Evolutionary conservation across 2,329 filamentous ascomycete species (phyloP), one percentile per base, ranked within the genome.

Genomic region (Aspergillus jensenii): DNA sequence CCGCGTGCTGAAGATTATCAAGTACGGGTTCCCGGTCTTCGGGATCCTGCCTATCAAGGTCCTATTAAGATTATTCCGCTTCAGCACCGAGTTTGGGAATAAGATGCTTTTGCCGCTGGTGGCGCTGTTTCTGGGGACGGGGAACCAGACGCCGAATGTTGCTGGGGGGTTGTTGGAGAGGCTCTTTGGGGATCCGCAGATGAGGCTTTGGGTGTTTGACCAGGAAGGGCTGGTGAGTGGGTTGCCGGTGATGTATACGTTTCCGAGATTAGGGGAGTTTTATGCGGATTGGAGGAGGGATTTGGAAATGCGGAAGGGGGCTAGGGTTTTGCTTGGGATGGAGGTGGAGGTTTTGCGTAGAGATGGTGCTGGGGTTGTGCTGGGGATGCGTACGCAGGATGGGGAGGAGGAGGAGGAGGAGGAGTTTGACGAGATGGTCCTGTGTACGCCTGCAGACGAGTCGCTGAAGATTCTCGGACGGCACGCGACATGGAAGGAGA

Each of bases 121-220:
- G 33, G 89, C 89, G 0, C 76, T 91, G 1, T 91, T 92, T 68
- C 77, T 91, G 0, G 89, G 89, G 0, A 91, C 89, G 0, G 88
- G 89, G 1, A 91, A 91, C 63, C 87, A 90, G 65, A 89, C 88
- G 0, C 84, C 88, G 0, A 85, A 90, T 61, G 88, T 91, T 0
- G 85, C 88, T 0, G 84, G 82, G 43, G 87, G 88, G 23, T 86
- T 91, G 35, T 77, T 91, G 4, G 84, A 87, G 67, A 74, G 84
- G 4, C 71, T 87, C 0, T 86, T 85, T 51, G 76, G 84, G 57
- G 82, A 84, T 56, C 82, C 82, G 0, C 83, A 83, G 54, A 83
- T 84, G 79, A 82, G 81, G 59, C 75, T 87, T 8, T 87, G 84
- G 84, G 75, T 83, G 27, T 86, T 85, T 61, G 83, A 86, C 51